Evolutionary conservation across 1,139 yeast genomes (phyloP), one percentile per base, ranked within the genome.

Genomic region (Diutina ranongensis): DNA sequence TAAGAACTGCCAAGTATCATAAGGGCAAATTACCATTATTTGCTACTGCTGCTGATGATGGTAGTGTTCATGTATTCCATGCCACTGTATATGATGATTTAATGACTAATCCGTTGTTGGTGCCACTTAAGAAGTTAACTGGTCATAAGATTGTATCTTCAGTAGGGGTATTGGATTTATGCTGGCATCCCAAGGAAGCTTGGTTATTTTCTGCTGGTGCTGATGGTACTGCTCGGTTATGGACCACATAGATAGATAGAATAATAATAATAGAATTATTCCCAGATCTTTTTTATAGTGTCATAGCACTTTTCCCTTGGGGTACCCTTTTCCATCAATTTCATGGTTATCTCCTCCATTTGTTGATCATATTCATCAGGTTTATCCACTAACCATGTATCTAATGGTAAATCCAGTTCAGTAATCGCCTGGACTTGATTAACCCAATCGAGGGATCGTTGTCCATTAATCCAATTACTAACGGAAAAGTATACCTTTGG

Each of bases 181-280:
- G 77, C 46, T 92, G 99, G 99, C 98, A 94, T 72, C 97, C 98
- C 52, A 81, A 83, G 58, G 97, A 94, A 65, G 97, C 98, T 1
- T 92, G 99, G 99, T 71, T 92, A 57, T 88, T 92, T 63, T 83
- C 94, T 61, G 88, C 95, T n/a, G 98, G 97, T 55, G 97, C 97
- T 20, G 98, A 94, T 64, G 89, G 95, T 50, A 82, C 92, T 46
- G 97, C 97, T 18, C 80, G 96, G 59, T 71, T 92, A 59, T 92
- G 98, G 98, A 92, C 98, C 36, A 85, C 95, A 18, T 71, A 63
- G 53, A 33, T 20, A 19, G 15, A 28, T 27, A 28, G 21, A 40
- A 25, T 22, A 25, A 31, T 31, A 31, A 31, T 5, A 12, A 15
- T 12, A 31, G 15, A 7, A 31, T n/a, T n/a, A n/a, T n/a, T n/a